Evolutionary conservation across 2,329 filamentous ascomycete species (phyloP), one percentile per base, ranked within the genome.

Genomic region (Hypomyces perniciosus): DNA sequence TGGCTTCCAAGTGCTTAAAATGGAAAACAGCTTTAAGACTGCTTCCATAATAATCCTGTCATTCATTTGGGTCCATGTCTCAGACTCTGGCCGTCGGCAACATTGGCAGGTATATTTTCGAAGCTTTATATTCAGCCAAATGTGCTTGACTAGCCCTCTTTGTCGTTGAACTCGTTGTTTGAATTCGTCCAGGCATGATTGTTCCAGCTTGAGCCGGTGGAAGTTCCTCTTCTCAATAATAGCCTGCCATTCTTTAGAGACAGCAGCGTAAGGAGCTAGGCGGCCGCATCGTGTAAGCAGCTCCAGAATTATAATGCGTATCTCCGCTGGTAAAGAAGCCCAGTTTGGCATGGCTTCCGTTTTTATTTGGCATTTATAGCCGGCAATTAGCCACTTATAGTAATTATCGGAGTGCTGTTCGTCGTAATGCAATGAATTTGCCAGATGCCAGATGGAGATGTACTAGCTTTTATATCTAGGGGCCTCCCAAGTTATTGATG

Each of bases 241-340:
- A 41, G 44, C 6, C 51, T 65, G 64, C 66, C 65, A 70, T 61
- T 68, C 66, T 58, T 48, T 66, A 58, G 63, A 68, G 7, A 68
- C 63, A 42, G 64, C 61, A 26, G 66, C 63, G 48, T 60, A 54
- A 46, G 61, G 65, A 53, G 61, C 59, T 65, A 63, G 68, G 48
- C 65, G 62, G 33, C 53, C 54, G 39, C 64, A 57, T 37, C 47
- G 26, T 52, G 57, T 27, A 46, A 66, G 57, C 52, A 30, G 37
- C 41, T 56, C 52, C 45, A 69, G 52, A 49, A 70, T 67, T 53
- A 64, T 50, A 50, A 59, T 49, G 42, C 64, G 62, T 57, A 70
- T 62, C 52, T 70, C 66, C 26, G 52, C 46, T 3, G 62, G 62
- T 8, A 64, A 34, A 44, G 49, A 57, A 31, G 20, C 10, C 61